Percentiles rank a stretch among this genome's conserved stretches.
Conservation (phyloP, 1,284 basidiomycete species). For the Sutorius eximius region DNA sequence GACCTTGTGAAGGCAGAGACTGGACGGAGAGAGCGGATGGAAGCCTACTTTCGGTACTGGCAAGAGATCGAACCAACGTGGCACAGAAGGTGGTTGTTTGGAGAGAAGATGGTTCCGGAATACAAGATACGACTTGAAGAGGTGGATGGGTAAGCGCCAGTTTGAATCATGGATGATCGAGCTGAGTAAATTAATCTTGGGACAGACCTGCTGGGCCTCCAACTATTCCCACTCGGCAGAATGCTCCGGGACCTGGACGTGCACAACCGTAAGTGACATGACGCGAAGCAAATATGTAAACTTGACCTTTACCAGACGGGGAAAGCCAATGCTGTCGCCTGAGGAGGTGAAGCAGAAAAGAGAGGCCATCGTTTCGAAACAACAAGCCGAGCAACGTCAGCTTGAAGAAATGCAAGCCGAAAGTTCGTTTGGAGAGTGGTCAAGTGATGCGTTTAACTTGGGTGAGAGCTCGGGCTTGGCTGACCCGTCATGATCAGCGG, state of each 20-base stretch:
- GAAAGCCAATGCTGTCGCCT: conserved; percentile 1
- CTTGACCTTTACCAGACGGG: background rate
- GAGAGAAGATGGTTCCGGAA: conserved; percentile 8
- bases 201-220: conserved; percentile 14
- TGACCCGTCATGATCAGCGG: background rate
- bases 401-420: conserved; percentile 2
- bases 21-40: conserved; percentile 31
- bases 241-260: background rate
- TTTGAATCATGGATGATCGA: background rate
- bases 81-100: conserved; percentile 28
- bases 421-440: background rate
- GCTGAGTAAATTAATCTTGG: background rate
- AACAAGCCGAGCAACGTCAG: conserved; percentile 18
- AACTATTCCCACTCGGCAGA: background rate
- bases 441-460: background rate
- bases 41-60: conserved; percentile 32
- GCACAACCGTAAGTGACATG: conserved; percentile 7
- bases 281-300: background rate
- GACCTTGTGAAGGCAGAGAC: conserved; percentile 24
- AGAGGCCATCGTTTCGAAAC: conserved; percentile 16
- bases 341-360: conserved; percentile 11
- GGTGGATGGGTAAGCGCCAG: conserved; percentile 4
- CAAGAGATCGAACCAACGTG: conserved; percentile 24
- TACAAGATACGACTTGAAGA: background rate
- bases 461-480: background rate